Base-by-base conservation (phyloP, 352 stramenopile genomes). In the Thraustotheca clavata region DNA sequence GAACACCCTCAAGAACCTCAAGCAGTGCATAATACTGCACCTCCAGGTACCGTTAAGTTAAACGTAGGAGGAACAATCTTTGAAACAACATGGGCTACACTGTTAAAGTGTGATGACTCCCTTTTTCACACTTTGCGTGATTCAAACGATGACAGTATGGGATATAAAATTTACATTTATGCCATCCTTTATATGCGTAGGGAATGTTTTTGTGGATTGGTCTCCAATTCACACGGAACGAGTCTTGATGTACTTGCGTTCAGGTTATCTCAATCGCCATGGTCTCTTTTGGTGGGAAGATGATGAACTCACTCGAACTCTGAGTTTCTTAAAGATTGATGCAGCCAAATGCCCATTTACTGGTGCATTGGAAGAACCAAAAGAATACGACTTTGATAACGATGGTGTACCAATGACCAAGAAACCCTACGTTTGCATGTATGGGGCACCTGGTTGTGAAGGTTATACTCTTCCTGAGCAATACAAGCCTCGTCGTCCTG, bases 91-190 rank as follows among this genome's bases (percentile, higher is more conserved):
- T 54, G 32, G 38, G 20, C 36, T 16, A 65, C 57, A 31, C 41
- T 65, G n/a, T 46, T 65, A 16, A 43, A 65, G 38, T 43, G 47
- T 33, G 57, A 65, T 14, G 35, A 54, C n/a, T 55, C 57, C 16
- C 46, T 55, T 32, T 65, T 65, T 24, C 57, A 65, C 41, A 46
- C 52, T 29, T 11, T 65, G 4, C 57, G n/a, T 11, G n/a, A 3
- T 18, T 24, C n/a, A 7, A 18, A 24, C 43, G 31, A 24, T 18
- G 43, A 52, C 43, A 31, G 43, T 52, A 52, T 7, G 2, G n/a
- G 8, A 14, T 18, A 52, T 52, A 29, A 14, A 6, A 14, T 50
- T 6, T 6, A n/a, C n/a, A n/a, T n/a, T n/a, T n/a, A n/a, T n/a
- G n/a, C n/a, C n/a, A n/a, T n/a, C n/a, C n/a, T n/a, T n/a, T n/a